These are phyloP conservation scores for Penicillium lividum DNA, from an alignment of 495 filamentous ascomycete species.

Conservation along the genomic window DNA sequence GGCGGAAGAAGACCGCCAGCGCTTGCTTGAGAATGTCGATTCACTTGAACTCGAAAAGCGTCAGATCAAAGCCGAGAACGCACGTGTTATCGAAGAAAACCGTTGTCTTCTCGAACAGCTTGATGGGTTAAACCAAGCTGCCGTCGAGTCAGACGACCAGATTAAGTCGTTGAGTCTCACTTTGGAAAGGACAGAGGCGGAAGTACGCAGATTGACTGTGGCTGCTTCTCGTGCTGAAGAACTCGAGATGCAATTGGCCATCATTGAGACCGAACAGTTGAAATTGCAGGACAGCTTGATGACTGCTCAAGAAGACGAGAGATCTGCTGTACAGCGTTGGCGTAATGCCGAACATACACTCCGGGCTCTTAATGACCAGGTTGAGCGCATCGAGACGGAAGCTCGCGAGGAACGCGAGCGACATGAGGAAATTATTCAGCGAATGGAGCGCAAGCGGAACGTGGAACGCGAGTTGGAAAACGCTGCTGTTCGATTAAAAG, in stretches of 20 bases:
- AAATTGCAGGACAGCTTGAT: conserved; percentile 65
- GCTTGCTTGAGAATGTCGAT: conserved; percentile 69
- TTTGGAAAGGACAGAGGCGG: conserved; percentile 71
- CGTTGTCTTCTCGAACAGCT: conserved; percentile 74
- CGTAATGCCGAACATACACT: conserved; percentile 76
- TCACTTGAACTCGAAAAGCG: conserved; percentile 75
- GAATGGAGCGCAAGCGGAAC: conserved; percentile 73
- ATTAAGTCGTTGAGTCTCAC: conserved; percentile 70
- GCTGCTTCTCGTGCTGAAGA: conserved; percentile 72
- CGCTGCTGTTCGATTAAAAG: conserved; percentile 75
- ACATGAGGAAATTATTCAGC: conserved; percentile 75
- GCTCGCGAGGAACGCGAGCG: conserved; percentile 78
- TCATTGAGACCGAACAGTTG: conserved; percentile 79
- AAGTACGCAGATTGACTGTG: conserved; percentile 69
- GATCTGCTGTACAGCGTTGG: conserved; percentile 78
- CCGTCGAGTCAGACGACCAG: conserved; percentile 72
- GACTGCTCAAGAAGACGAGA: conserved; percentile 67
- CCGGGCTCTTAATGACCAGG: conserved; percentile 73
- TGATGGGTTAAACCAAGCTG: conserved; percentile 73
- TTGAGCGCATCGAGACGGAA: conserved; percentile 87
- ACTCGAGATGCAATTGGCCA: conserved; percentile 73
- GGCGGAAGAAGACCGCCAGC: conserved; percentile 76
- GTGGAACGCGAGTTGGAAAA: conserved; percentile 76
- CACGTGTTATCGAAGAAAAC: conserved; percentile 76
- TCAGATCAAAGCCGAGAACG: conserved; percentile 72